phyloP scores from a whole-genome alignment of 1,284 basidiomycete genomes.

The Ganoderma leucocontextum region DNA sequence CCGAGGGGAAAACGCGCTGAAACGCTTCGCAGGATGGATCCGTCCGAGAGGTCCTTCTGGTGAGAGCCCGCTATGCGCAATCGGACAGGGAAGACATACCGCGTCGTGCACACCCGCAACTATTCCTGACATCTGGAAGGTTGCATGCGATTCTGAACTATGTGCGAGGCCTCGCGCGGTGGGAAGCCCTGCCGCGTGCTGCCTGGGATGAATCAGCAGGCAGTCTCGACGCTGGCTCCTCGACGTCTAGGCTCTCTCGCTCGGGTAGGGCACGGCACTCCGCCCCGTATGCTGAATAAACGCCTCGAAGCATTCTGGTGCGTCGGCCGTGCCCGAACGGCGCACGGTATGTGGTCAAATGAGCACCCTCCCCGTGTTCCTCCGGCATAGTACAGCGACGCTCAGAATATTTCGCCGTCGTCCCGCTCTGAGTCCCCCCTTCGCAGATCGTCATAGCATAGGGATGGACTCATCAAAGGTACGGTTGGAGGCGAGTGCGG shows the following conservation, averaged over 20 bases:
- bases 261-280: conserved; percentile 1
- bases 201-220: background rate
- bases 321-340: background rate
- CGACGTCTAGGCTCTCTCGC: background rate
- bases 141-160: background rate
- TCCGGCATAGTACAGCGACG: background rate
- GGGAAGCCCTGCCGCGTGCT: background rate
- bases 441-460: background rate
- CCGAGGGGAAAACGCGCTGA: conserved; percentile 5
- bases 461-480: too few species aligned
- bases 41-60: conserved; percentile 1
- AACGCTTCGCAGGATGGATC: conserved; percentile 3
- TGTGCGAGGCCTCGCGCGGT: background rate
- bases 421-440: background rate
- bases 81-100: conserved; percentile 7
- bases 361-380: background rate
- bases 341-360: conserved; percentile 2
- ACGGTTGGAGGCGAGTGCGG: background rate
- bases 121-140: conserved; percentile 1
- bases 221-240: background rate
- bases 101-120: background rate
- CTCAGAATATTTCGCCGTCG: background rate
- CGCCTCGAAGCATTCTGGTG: background rate
- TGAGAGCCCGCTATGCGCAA: conserved; percentile 6
- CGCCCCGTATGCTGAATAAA: background rate